Base-by-base conservation (phyloP, 495 filamentous ascomycete genomes). In the Podospora pseudocomata region DNA sequence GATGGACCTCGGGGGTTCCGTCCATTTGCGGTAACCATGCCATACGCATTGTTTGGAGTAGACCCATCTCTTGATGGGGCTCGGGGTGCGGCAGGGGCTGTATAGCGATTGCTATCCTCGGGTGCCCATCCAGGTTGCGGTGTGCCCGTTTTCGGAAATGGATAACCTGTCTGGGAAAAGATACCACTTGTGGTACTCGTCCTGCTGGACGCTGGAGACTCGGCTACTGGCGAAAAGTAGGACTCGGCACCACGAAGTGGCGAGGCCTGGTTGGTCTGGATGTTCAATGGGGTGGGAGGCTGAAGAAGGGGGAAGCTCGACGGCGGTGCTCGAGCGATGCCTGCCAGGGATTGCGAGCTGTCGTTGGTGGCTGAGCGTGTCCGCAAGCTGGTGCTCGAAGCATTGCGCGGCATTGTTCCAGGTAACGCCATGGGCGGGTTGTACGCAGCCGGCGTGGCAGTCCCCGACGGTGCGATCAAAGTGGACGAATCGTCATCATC, bases 161-260 rank as follows among this genome's bases (percentile, higher is more conserved):
- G 87, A 73, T 90, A 94, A 68, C 86, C 77, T 0, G 77, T 84
- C 44, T 83, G 84, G 2, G 87, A 86, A 64, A 92, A 95, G 67
- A 85, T 78, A 19, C 79, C 78, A 63, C 82, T 83, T 4, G 82
- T 77, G 5, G 80, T 83, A 78, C 91, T 96, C 7, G 92, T 92
- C 60, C 94, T 86, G 5, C 90, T 90, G 2, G 92, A 96, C 15
- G 84, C 86, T 20, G 95, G 93, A 1, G 93, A 94, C 66, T 97
- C 93, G 15, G 85, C 86, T 11, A 88, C 85, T 1, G 95, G 95
- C 0, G 94, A 97, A 77, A 99, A 99, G 76, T 97, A 97, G 7
- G 93, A 97, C 60, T 90, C 87, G 28, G 84, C 84, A 19, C 65
- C 73, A 54, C 72, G 89, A 82, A 75, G 81, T 70, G 78, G 80